Percentiles rank a stretch among this genome's conserved stretches.
Conservation (phyloP, 139 green algal species). For the Trebouxia sp. region DNA sequence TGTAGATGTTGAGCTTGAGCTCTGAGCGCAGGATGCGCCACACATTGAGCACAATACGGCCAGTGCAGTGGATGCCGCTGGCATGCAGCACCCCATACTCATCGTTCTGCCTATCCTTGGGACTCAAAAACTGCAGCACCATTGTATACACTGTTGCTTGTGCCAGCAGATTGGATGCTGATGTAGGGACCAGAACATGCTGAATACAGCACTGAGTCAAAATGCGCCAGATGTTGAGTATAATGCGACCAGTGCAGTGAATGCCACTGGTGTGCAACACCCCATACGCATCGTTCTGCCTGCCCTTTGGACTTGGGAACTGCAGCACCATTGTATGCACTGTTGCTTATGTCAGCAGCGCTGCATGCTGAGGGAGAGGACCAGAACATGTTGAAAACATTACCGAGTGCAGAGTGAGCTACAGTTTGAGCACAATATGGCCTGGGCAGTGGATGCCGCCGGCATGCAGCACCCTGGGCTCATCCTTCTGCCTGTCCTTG, state of each 20-base stretch:
- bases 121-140: conserved; percentile 36
- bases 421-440: conserved; percentile 95
- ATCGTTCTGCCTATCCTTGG: conserved; percentile 62
- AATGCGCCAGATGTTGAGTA: conserved; percentile 97
- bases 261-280: conserved; percentile 59
- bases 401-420: conserved; percentile 74
- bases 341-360: too few relatives aligned
- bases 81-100: conserved; percentile 78
- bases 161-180: not conserved
- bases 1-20: conserved; percentile 56
- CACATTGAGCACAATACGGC: conserved; percentile 94
- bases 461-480: conserved; percentile 75
- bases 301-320: conserved; percentile 41
- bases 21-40: conserved; percentile 82
- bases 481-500: conserved; percentile 64
- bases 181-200: too few relatives aligned
- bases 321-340: too few relatives aligned
- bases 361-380: too few relatives aligned
- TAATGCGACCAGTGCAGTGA: conserved; percentile 74
- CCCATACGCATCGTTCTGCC: conserved; percentile 81
- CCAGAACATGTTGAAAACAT: too few relatives aligned
- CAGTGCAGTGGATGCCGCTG: conserved; percentile 61
- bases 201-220: too few relatives aligned
- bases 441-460: conserved; percentile 67
- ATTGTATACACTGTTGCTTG: not conserved